These are phyloP conservation scores for Chlamydomonas reinhardtii DNA, from an alignment of 163 green algal genomes.

Conservation along the genomic window DNA sequence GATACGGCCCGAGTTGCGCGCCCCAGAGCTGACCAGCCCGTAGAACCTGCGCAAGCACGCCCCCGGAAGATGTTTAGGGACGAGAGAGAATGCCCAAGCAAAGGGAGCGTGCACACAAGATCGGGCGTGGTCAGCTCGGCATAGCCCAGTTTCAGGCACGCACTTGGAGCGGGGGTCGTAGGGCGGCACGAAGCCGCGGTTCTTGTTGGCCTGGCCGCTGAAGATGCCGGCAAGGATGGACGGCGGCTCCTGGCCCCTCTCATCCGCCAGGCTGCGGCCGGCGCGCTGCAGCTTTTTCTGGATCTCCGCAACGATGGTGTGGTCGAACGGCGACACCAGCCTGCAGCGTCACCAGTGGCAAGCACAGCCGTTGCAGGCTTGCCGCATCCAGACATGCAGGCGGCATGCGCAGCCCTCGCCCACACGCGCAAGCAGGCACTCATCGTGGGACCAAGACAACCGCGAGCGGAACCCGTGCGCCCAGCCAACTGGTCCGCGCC, in stretches of 20 bases:
- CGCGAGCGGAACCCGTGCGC: no score
- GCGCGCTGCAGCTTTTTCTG: constrained; percentile 44
- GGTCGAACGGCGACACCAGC: constrained; percentile 49
- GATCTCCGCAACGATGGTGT: constrained; percentile 72
- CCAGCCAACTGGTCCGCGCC: no score
- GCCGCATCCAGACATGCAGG: background rate
- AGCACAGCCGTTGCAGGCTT: background rate
- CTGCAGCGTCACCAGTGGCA: background rate
- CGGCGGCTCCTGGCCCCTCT: constrained; percentile 17
- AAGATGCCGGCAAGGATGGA: constrained; percentile 43
- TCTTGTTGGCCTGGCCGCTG: background rate
- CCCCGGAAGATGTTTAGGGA: no score
- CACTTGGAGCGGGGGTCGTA: constrained; percentile 59
- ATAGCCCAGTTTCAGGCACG: background rate
- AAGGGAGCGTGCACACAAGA: no score
- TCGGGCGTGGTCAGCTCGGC: no score
- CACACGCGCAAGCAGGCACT: no score
- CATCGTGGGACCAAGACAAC: no score
- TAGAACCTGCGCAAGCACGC: constrained; percentile 26
- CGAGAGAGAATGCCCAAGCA: no score
- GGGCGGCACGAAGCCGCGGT: constrained; percentile 62
- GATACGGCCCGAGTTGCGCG: constrained; percentile 27
- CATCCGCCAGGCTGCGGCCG: background rate
- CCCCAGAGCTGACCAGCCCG: constrained; percentile 40
- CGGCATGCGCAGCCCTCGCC: no score